Evolutionary conservation across 345 rosid species (phyloP), one percentile per base, ranked within the genome.

Genomic region (Gossypium australe): DNA sequence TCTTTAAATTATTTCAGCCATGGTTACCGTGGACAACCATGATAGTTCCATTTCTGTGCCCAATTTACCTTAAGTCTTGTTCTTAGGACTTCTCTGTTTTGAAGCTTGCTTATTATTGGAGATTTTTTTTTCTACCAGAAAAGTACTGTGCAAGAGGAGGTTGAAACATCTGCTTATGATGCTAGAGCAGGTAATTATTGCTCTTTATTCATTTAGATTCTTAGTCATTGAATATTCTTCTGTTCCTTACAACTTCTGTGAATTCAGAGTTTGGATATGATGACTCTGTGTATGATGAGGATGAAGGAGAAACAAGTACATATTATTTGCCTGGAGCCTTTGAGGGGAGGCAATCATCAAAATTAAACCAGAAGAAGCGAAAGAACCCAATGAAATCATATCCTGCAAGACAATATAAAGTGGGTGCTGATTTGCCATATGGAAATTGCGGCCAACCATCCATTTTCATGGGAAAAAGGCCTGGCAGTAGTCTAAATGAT

Each of bases 301-400:
- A 91, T 79, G 99, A 95, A 83, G 95, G 86, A 70, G 98, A 92
- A 84, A 92, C 95, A 67, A 87, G 87, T 73, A 73, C 87, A 25
- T 93, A 85, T 78, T 88, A 86, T 88, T 82, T 84, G 78, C 88
- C 86, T 74, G 88, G 91, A 78, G 84, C 73, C 77, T 86, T 89
- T 59, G 95, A 89, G 61, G 82, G 80, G 61, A 86, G 79, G 81
- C 89, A 79, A 80, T 75, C 90, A 79, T 83, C 78, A 55, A 90
- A 89, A 74, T 76, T 74, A 67, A 76, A 83, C 62, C 98, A 83
- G 80, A 90, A 85, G 80, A 78, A 79, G 83, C 90, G 13, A 10
- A 57, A 87, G 83, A 79, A 76, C 79, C 48, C 85, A 48, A 79
- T 81, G 77, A 92, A 84, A 71, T 82, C 88, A 74, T 79, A 87